Evolutionary conservation across 2,329 filamentous ascomycete species (phyloP).

Genomic region (Venturia effusa): DNA sequence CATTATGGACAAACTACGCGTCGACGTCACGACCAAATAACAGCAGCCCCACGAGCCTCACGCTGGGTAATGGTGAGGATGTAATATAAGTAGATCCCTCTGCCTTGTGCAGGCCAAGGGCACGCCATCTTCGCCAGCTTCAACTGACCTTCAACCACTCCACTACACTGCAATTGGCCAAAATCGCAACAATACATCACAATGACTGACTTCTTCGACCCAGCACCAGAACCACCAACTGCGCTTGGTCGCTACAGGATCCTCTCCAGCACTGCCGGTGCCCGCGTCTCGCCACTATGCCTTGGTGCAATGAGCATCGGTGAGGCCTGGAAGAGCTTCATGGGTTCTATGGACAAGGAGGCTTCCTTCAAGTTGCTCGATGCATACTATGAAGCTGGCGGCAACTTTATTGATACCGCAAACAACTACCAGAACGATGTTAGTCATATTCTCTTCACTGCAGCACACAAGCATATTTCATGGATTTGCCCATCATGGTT

Average conservation of each 20-base stretch:
- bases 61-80: neutral
- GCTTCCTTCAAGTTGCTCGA: constrained; percentile 55
- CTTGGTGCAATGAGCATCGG: constrained; percentile 59
- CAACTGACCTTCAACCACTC: neutral
- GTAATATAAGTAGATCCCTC: neutral
- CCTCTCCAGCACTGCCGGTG: constrained; percentile 39
- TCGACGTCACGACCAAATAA: neutral
- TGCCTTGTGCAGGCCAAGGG: neutral
- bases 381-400: constrained; percentile 52
- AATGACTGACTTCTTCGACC: neutral
- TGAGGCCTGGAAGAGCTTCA: constrained; percentile 42
- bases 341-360: constrained; percentile 46
- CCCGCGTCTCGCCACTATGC: constrained; percentile 33
- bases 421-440: constrained; percentile 17
- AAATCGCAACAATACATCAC: neutral
- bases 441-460: constrained; percentile 27
- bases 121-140: neutral
- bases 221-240: neutral
- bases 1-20: neutral
- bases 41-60: neutral
- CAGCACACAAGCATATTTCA: too few species aligned
- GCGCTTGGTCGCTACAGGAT: constrained; percentile 31
- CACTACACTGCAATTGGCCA: neutral
- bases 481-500: too few species aligned
- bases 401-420: constrained; percentile 62